Percentiles rank a stretch among this genome's conserved stretches.
Evolutionary conservation across 345 rosid genomes (phyloP).

Genomic region (Salix brachista): DNA sequence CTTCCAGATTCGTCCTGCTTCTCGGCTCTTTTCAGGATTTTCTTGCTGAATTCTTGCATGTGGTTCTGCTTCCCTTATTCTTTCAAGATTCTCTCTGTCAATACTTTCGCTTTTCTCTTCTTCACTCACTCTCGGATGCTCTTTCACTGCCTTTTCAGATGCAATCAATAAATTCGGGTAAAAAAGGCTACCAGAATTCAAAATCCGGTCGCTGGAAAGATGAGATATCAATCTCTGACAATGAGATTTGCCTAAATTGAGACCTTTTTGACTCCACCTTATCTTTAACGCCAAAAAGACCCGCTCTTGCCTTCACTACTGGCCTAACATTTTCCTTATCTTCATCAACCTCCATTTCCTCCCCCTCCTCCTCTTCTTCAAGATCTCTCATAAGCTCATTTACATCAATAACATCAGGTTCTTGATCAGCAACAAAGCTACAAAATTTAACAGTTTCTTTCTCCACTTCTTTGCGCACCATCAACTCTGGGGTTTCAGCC

Average conservation of each 20-base stretch:
- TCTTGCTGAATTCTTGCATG: constrained; percentile 15
- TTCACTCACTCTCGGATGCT: constrained; percentile 38
- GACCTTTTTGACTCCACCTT: constrained; percentile 15
- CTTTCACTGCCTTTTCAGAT: constrained; percentile 52
- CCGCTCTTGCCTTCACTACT: neutral
- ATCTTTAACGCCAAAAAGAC: neutral
- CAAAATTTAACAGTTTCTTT: constrained; percentile 13
- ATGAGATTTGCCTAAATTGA: constrained; percentile 21
- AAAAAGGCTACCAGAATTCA: constrained; percentile 61
- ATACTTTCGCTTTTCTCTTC: constrained; percentile 32
- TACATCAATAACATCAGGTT: constrained; percentile 40
- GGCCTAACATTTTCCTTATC: constrained; percentile 60
- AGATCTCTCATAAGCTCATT: constrained; percentile 47
- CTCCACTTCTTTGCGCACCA: constrained; percentile 24
- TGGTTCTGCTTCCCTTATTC: constrained; percentile 5
- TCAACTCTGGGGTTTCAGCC: neutral
- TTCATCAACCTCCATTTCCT: constrained; percentile 21
- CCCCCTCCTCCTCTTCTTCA: constrained; percentile 34
- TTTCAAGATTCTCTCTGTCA: constrained; percentile 8
- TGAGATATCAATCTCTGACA: constrained; percentile 46
- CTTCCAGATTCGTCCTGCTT: constrained; percentile 5
- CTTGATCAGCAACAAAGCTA: constrained; percentile 5
- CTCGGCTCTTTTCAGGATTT: constrained; percentile 1
- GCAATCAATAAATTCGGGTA: constrained; percentile 73
- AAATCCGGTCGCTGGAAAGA: constrained; percentile 67